These are phyloP conservation scores for Claviceps sp. DNA, from an alignment of 2,329 filamentous ascomycete genomes.

Conservation along the genomic window DNA sequence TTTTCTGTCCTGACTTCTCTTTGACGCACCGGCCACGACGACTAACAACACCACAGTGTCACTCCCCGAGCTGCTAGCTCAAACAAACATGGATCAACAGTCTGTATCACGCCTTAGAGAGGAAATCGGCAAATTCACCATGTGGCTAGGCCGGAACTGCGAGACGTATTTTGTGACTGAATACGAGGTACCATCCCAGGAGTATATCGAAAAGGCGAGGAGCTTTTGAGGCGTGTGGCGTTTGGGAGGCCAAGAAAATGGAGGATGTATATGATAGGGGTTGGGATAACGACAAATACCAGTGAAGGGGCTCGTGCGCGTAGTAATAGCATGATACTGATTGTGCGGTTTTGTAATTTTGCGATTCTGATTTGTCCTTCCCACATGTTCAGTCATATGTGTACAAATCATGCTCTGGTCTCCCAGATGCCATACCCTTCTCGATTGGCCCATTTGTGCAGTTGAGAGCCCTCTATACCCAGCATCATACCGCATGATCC, in stretches of 20 bases:
- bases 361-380: too few relatives aligned
- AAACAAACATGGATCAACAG: constrained; percentile 95
- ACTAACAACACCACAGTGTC: constrained; percentile 43
- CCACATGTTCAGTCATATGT: too few relatives aligned
- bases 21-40: neutral
- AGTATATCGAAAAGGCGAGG: constrained; percentile 57
- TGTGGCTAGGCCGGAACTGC: constrained; percentile 70
- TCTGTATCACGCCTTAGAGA: constrained; percentile 79
- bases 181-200: constrained; percentile 59
- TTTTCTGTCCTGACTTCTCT: too few relatives aligned
- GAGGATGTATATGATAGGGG: neutral
- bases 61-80: constrained; percentile 83
- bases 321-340: neutral
- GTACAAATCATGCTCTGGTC: too few relatives aligned
- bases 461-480: neutral
- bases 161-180: constrained; percentile 63
- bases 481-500: neutral
- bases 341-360: too few relatives aligned
- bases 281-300: neutral
- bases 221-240: constrained; percentile 20
- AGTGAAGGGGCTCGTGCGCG: neutral
- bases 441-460: neutral
- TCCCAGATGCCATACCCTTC: too few relatives aligned
- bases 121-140: constrained; percentile 73
- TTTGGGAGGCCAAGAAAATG: neutral